These are phyloP conservation scores for Saposhnikovia divaricata DNA, from an alignment of 129 eudicot species.

Conservation along the genomic window DNA sequence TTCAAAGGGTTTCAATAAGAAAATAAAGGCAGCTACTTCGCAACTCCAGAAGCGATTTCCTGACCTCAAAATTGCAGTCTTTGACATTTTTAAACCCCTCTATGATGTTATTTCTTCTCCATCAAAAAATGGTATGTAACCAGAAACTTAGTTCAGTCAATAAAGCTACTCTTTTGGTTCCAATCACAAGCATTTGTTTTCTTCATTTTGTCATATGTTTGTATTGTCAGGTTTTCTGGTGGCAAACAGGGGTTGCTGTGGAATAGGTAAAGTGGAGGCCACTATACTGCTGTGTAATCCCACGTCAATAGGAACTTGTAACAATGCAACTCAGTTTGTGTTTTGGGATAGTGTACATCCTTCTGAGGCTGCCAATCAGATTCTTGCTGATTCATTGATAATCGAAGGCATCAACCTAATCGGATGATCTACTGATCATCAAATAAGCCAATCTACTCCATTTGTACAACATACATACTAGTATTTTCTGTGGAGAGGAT, in stretches of 20 bases:
- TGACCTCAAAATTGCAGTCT: conserved; percentile 46
- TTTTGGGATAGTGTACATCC: conserved; percentile 99
- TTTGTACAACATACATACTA: not conserved
- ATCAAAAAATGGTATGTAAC: conserved; percentile 43
- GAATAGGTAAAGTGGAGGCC: conserved; percentile 80
- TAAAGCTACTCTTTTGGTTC: not conserved
- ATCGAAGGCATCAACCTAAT: conserved; percentile 65
- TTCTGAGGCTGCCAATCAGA: conserved; percentile 76
- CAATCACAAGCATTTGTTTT: not conserved
- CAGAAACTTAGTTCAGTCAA: not conserved
- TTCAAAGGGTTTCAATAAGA: conserved; percentile 63
- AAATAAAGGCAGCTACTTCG: conserved; percentile 44
- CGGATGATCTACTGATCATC: conserved; percentile 14
- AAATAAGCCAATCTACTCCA: not conserved
- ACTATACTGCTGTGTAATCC: conserved; percentile 73
- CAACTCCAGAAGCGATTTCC: conserved; percentile 48
- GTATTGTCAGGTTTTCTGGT: conserved; percentile 54
- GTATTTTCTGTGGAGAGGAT: not conserved
- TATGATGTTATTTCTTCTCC: conserved; percentile 54
- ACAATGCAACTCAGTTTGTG: conserved; percentile 67
- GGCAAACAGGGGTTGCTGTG: conserved; percentile 86
- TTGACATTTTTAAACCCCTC: conserved; percentile 61
- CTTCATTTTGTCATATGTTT: not conserved
- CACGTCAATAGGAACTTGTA: conserved; percentile 72
- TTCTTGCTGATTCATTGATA: conserved; percentile 68